Conservation (phyloP, 805 yeast species). For the Yamadazyma philogaea region DNA sequence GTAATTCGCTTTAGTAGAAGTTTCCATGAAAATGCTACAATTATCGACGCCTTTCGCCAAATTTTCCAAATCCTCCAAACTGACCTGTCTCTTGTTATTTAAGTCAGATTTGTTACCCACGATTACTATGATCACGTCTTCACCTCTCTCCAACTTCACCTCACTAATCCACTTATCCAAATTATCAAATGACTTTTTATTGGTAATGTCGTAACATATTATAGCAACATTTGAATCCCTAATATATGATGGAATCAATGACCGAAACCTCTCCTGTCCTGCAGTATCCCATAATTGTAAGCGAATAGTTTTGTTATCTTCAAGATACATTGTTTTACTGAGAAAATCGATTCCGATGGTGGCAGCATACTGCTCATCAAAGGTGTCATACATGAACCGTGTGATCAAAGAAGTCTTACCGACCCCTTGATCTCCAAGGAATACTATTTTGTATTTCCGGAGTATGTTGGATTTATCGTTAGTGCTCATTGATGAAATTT, state of each 20-base stretch:
- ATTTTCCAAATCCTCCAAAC: conserved; percentile 79
- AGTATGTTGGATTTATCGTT: conserved; percentile 37
- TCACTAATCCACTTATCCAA: conserved; percentile 92
- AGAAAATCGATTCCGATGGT: conserved; percentile 96
- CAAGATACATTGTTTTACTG: conserved; percentile 91
- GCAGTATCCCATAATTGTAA: conserved; percentile 98
- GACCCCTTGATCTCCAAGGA: conserved; percentile 96
- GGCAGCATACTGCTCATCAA: conserved; percentile 94
- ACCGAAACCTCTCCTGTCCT: conserved; percentile 93
- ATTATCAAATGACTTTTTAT: conserved; percentile 76
- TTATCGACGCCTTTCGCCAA: conserved; percentile 64
- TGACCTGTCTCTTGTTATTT: conserved; percentile 74
- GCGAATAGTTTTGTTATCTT: conserved; percentile 86
- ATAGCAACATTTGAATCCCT: conserved; percentile 98
- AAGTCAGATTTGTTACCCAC: conserved; percentile 93
- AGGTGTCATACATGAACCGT: conserved; percentile 97
- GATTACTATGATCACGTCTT: conserved; percentile 80
- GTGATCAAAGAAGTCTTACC: conserved; percentile 96
- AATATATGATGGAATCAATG: conserved; percentile 91
- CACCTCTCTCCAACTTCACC: conserved; percentile 89
- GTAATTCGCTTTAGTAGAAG: conserved; percentile 92
- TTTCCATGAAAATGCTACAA: conserved; percentile 82
- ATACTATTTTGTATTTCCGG: conserved; percentile 83
- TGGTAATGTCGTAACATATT: conserved; percentile 90
- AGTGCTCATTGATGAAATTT: conserved; percentile 14